Conservation (phyloP, 2,329 filamentous ascomycete species). For the Aureobasidium sp. region DNA sequence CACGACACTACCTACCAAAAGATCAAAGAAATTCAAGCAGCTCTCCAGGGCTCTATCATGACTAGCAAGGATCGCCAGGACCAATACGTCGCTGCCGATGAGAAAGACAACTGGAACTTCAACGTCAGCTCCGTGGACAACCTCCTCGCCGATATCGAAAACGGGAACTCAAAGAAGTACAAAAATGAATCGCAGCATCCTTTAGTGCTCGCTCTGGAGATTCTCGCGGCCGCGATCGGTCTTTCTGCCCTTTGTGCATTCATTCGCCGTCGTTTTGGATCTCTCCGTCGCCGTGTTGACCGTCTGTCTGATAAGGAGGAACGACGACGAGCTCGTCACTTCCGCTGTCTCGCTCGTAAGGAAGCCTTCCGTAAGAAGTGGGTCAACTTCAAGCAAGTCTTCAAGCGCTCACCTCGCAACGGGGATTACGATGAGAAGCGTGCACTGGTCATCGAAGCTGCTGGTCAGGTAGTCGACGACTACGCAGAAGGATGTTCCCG, state of each 20-base stretch:
- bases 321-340: constrained; percentile 42
- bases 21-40: constrained; percentile 4
- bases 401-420: constrained; percentile 25
- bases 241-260: constrained; percentile 36
- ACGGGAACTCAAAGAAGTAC: not conserved
- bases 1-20: constrained; percentile 1
- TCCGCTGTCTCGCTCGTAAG: constrained; percentile 44
- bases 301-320: constrained; percentile 47
- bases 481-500: constrained; percentile 34
- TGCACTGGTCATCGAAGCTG: constrained; percentile 35
- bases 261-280: constrained; percentile 40
- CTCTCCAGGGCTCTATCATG: constrained; percentile 1
- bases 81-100: not conserved
- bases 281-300: constrained; percentile 43
- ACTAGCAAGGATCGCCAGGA: not conserved
- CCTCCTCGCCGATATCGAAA: not conserved
- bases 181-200: constrained; percentile 15
- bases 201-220: constrained; percentile 33
- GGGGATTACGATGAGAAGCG: constrained; percentile 45
- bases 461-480: constrained; percentile 26
- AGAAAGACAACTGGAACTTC: not conserved
- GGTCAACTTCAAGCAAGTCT: constrained; percentile 24
- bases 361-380: constrained; percentile 45
- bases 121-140: not conserved
- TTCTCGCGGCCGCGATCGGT: constrained; percentile 36